Conservation (phyloP, 2,329 filamentous ascomycete species). For the Fusarium sororula region DNA sequence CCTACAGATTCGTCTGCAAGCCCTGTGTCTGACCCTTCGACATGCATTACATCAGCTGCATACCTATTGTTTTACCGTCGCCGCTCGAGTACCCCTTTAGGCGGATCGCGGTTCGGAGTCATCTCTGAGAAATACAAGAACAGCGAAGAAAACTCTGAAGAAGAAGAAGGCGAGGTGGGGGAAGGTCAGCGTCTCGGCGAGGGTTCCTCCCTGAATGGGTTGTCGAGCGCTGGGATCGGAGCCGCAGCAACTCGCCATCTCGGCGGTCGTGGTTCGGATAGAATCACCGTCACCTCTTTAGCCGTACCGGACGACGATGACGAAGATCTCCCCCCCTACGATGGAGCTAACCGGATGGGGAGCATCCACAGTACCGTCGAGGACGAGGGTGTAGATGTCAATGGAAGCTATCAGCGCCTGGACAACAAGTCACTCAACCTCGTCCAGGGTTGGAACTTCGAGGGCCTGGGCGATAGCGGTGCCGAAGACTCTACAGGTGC, state of each 20-base stretch:
- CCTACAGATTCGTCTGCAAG: slow-evolving; percentile 77
- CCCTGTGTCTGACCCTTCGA: slow-evolving; percentile 65
- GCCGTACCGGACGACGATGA: slow-evolving; percentile 42
- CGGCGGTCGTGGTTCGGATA: slow-evolving; percentile 65
- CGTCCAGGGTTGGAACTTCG: slow-evolving; percentile 59
- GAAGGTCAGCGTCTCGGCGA: slow-evolving; percentile 87
- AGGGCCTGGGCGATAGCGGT: slow-evolving; percentile 46
- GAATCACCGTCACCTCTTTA: slow-evolving; percentile 44
- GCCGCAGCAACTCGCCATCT: slow-evolving; percentile 77
- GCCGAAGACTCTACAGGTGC: slow-evolving; percentile 46
- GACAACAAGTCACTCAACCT: slow-evolving; percentile 46
- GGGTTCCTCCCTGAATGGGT: slow-evolving; percentile 86
- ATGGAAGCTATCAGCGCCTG: slow-evolving; percentile 46
- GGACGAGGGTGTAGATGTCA: slow-evolving; percentile 58
- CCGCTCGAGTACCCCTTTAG: slow-evolving; percentile 78
- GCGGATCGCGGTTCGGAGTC: slow-evolving; percentile 77
- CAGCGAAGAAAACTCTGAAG: slow-evolving; percentile 55
- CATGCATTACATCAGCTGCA: slow-evolving; percentile 77
- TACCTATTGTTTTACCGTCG: slow-evolving; percentile 97
- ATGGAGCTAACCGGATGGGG: slow-evolving; percentile 30
- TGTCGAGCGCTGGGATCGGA: slow-evolving; percentile 86
- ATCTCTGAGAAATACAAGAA: slow-evolving; percentile 73
- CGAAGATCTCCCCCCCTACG: slow-evolving; percentile 49
- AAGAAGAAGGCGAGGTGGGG: slow-evolving; percentile 67
- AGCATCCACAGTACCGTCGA: slow-evolving; percentile 57